These are phyloP conservation scores for Albizia julibrissin DNA, from an alignment of 306 rosid genomes.

Conservation along the genomic window DNA sequence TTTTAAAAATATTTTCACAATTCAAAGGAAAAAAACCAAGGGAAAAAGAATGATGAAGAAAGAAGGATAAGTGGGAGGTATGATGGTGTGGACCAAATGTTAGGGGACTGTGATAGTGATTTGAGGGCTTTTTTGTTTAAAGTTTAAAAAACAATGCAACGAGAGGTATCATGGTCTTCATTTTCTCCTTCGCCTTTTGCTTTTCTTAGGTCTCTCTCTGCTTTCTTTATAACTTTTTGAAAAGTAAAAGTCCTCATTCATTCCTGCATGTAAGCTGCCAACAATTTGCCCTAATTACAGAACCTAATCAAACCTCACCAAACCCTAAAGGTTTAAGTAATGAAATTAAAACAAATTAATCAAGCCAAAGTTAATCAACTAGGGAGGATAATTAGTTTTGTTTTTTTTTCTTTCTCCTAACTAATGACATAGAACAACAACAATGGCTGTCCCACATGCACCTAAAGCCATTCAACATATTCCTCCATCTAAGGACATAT, in stretches of 20 bases:
- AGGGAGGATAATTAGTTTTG: slow-evolving; percentile 10
- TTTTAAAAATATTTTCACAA: neutral
- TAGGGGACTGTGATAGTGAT: slow-evolving; percentile 52
- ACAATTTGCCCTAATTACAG: slow-evolving; percentile 12
- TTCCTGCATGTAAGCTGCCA: slow-evolving; percentile 47
- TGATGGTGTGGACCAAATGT: slow-evolving; percentile 47
- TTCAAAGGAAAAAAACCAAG: neutral
- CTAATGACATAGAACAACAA: neutral
- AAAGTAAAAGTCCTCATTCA: slow-evolving; percentile 41
- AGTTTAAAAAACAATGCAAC: slow-evolving; percentile 44
- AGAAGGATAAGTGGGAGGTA: slow-evolving; percentile 58
- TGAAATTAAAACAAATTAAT: slow-evolving; percentile 21
- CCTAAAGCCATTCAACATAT: slow-evolving; percentile 2
- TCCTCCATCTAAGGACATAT: neutral
- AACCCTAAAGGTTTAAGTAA: slow-evolving; percentile 33
- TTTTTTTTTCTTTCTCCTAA: neutral
- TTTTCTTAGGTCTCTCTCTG: slow-evolving; percentile 34
- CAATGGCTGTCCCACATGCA: slow-evolving; percentile 27
- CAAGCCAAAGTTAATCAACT: slow-evolving; percentile 11
- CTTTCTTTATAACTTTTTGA: slow-evolving; percentile 46
- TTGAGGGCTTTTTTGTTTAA: slow-evolving; percentile 49
- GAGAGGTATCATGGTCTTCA: slow-evolving; percentile 50
- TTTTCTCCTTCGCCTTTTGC: slow-evolving; percentile 44
- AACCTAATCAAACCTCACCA: slow-evolving; percentile 41
- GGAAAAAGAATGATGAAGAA: slow-evolving; percentile 58